Evolutionary conservation across 2,329 filamentous ascomycete genomes (phyloP).

Genomic region (Pseudocercospora musae): DNA sequence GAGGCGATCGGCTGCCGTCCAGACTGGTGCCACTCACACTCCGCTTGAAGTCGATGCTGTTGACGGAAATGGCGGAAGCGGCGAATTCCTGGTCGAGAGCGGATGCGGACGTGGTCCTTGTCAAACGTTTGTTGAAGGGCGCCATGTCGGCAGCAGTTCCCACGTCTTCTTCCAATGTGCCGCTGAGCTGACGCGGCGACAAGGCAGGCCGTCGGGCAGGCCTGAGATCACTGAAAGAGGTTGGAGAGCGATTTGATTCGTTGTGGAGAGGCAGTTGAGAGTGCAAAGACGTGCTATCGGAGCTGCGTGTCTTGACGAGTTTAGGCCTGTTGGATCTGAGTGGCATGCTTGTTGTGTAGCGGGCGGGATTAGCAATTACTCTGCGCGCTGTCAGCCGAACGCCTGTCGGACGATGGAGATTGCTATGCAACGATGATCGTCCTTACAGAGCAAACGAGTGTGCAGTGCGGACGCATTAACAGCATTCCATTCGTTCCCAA

Average conservation of each 20-base stretch:
- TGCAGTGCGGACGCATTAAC: neutral
- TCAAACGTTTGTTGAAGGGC: constrained; percentile 7
- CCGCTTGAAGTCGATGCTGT: constrained; percentile 13
- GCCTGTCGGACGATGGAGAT: neutral
- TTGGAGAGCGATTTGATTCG: neutral
- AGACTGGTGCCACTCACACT: neutral
- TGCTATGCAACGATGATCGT: neutral
- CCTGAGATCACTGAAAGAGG: constrained; percentile 10
- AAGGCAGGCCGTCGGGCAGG: constrained; percentile 1
- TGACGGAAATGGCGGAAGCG: constrained; percentile 12
- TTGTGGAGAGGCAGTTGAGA: constrained; percentile 1
- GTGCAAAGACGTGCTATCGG: constrained; percentile 1
- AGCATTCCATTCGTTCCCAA: neutral
- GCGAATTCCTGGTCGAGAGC: constrained; percentile 9
- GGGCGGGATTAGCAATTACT: neutral
- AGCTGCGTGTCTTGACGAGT: constrained; percentile 11
- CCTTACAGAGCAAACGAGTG: neutral
- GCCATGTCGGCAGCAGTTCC: constrained; percentile 6
- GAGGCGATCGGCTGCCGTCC: constrained; percentile 6
- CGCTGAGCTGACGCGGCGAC: constrained; percentile 8
- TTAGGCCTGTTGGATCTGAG: constrained; percentile 10
- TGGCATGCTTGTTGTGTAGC: constrained; percentile 4
- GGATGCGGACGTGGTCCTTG: constrained; percentile 10
- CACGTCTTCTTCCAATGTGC: constrained; percentile 8
- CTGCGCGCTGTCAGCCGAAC: neutral